phyloP scores from a whole-genome alignment of 371 early-diverging fungal species.

The Mortierella sp. region DNA sequence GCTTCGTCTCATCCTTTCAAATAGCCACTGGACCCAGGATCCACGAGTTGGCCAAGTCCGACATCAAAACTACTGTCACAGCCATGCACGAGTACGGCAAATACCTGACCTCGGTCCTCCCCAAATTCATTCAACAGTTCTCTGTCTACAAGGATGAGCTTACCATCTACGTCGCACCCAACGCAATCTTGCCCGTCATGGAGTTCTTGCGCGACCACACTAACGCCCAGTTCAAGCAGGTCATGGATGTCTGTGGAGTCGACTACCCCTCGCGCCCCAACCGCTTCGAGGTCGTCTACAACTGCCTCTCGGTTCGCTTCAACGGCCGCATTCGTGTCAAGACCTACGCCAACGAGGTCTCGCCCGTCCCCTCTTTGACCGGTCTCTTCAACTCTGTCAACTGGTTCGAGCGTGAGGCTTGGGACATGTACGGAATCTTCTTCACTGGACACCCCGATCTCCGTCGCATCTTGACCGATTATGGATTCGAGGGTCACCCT shows the following conservation, averaged over 20 bases:
- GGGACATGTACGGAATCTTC: conserved; percentile 98
- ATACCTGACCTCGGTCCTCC: conserved; percentile 89
- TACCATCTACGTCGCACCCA: conserved; percentile 92
- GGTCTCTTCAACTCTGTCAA: conserved; percentile 88
- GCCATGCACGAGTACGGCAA: conserved; percentile 88
- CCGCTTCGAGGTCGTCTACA: conserved; percentile 98
- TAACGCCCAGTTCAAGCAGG: conserved; percentile 92
- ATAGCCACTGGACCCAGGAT: conserved; percentile 52
- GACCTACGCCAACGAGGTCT: conserved; percentile 94
- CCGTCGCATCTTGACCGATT: conserved; percentile 97
- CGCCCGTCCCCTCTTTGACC: conserved; percentile 89
- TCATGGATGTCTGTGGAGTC: conserved; percentile 89
- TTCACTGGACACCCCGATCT: conserved; percentile 97
- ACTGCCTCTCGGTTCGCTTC: conserved; percentile 88
- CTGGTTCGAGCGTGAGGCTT: conserved; percentile 99
- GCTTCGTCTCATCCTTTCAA: background rate
- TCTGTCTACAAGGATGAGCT: conserved; percentile 98
- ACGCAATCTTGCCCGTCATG: conserved; percentile 82
- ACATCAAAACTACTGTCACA: conserved; percentile 55
- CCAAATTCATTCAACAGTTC: conserved; percentile 97
- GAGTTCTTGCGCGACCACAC: conserved; percentile 96
- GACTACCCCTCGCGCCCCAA: conserved; percentile 94
- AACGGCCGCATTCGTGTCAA: conserved; percentile 97
- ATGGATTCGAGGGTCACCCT: conserved; percentile 98
- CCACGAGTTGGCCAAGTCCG: conserved; percentile 47